phyloP scores from a whole-genome alignment of 257 asterid species.

The Prunella vulgaris region DNA sequence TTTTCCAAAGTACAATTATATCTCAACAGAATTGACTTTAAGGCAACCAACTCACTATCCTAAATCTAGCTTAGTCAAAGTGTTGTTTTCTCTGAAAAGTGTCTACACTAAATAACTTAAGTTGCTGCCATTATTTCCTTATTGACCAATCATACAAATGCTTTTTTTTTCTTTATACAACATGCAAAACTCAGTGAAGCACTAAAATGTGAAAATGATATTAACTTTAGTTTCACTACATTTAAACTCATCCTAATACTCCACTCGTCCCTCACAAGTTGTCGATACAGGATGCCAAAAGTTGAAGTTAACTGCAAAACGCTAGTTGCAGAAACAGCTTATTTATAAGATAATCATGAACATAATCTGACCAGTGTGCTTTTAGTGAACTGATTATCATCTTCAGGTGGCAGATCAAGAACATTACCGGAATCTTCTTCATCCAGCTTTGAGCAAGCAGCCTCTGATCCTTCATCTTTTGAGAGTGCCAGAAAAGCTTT shows the following conservation, averaged over 20 bases:
- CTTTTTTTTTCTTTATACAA: background rate
- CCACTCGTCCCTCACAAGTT: background rate
- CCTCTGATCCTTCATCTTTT: conserved; percentile 23
- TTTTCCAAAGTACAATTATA: background rate
- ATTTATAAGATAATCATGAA: conserved; percentile 4
- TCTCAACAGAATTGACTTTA: background rate
- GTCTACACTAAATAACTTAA: background rate
- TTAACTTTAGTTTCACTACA: background rate
- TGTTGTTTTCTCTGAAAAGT: background rate
- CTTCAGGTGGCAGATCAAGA: conserved; percentile 38
- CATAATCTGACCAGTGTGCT: conserved; percentile 61
- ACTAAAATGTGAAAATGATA: background rate
- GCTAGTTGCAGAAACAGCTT: background rate
- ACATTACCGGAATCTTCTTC: conserved; percentile 40
- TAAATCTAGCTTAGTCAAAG: background rate
- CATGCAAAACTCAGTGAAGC: background rate
- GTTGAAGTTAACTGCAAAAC: background rate
- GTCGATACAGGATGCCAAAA: background rate
- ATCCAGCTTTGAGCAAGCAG: conserved; percentile 31
- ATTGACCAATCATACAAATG: too few species aligned
- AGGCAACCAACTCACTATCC: background rate
- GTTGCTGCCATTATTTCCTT: background rate
- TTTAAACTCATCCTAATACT: background rate
- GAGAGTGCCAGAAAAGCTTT: conserved; percentile 77
- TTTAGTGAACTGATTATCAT: conserved; percentile 45